These are phyloP conservation scores for Cynara cardunculus DNA, from an alignment of 129 eudicot genomes.

Conservation along the genomic window DNA sequence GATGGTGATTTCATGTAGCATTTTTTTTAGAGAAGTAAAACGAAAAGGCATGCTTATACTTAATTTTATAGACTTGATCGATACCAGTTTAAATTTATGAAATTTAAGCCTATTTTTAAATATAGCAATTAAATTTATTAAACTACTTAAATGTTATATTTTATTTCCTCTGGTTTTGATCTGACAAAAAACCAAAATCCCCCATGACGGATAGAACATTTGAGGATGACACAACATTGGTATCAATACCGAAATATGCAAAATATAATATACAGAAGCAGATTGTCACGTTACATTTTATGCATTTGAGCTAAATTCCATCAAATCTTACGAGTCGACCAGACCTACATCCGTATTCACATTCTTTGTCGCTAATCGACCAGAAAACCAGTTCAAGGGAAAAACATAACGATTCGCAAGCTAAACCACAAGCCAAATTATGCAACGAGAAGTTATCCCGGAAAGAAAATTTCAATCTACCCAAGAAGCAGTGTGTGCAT, in stretches of 20 bases:
- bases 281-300: conserved; percentile 16
- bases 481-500: not conserved
- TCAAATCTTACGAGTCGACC: conserved; percentile 27
- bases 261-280: conserved; percentile 10
- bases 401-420: conserved; percentile 10
- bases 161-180: not conserved
- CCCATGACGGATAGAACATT: not conserved
- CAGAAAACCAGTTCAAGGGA: conserved; percentile 32
- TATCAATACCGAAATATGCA: conserved; percentile 6
- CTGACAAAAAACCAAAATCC: not conserved
- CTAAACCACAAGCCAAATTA: conserved; percentile 6
- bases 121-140: not conserved
- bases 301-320: conserved; percentile 33
- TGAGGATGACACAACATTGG: not conserved
- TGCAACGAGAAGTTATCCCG: conserved; percentile 13
- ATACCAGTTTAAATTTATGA: not conserved
- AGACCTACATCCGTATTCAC: conserved; percentile 19
- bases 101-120: not conserved
- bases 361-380: conserved; percentile 26
- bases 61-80: not conserved
- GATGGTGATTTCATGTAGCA: not conserved
- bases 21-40: too few species aligned
- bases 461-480: not conserved
- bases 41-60: too few species aligned
- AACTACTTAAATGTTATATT: not conserved